A percentile compares a stretch with the other conserved stretches of the same genome.
These are phyloP conservation scores for Suillus hirtellus DNA, from an alignment of 768 basidiomycete species.

Conservation along the genomic window DNA sequence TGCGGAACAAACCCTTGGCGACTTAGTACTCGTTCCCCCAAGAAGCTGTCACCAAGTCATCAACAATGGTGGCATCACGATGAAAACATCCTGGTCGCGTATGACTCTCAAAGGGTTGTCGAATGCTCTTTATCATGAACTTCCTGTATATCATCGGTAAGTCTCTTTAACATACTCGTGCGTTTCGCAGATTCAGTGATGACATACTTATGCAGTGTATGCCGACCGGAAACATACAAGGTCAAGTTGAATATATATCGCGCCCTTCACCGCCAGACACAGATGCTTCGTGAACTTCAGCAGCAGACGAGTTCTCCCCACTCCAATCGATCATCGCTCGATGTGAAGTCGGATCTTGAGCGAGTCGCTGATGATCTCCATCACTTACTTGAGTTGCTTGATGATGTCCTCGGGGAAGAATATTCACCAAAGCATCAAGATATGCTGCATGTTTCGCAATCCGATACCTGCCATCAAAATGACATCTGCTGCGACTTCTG, in stretches of 20 bases:
- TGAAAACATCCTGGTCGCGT: slow-evolving; percentile 86
- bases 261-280: slow-evolving; percentile 43
- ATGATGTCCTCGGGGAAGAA: slow-evolving; percentile 51
- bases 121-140: slow-evolving; percentile 66
- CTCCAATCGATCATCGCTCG: not conserved
- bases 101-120: slow-evolving; percentile 69
- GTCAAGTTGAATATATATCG: slow-evolving; percentile 67
- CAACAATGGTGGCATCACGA: slow-evolving; percentile 75
- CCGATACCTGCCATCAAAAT: slow-evolving; percentile 21
- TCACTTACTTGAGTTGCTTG: slow-evolving; percentile 45
- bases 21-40: slow-evolving; percentile 79
- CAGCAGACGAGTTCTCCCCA: not conserved
- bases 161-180: slow-evolving; percentile 7
- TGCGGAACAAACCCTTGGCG: slow-evolving; percentile 71
- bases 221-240: slow-evolving; percentile 74
- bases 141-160: slow-evolving; percentile 80
- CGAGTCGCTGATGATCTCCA: slow-evolving; percentile 27
- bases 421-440: slow-evolving; percentile 29
- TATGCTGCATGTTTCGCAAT: slow-evolving; percentile 32
- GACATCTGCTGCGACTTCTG: slow-evolving; percentile 74
- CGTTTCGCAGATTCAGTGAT: not conserved
- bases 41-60: slow-evolving; percentile 84
- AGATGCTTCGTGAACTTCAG: slow-evolving; percentile 13
- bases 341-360: slow-evolving; percentile 1
- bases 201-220: slow-evolving; percentile 53